Evolutionary conservation across 2,329 filamentous ascomycete species (phyloP), one percentile per base, ranked within the genome.

Genomic region (Ascochyta fabae): DNA sequence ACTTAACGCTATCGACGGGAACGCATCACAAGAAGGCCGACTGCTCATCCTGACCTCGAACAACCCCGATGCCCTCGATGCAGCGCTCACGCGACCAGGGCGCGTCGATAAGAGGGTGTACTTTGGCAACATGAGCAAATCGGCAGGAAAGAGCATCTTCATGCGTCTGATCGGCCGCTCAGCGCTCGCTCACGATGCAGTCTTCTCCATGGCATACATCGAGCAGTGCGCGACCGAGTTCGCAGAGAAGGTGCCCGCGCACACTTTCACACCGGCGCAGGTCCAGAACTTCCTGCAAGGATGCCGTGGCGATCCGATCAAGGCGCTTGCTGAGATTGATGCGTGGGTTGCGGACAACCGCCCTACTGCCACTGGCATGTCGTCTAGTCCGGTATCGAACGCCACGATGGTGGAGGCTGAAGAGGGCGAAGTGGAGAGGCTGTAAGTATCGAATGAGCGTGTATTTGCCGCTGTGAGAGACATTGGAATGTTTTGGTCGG

Each of bases 71-170:
- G 80, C 84, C 9, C 83, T 94, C 0, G 90, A 93, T 68, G 82
- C 86, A 34, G 90, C 89, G 0, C 82, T 95, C 4, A 86, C 91
- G 39, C 83, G 90, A 0, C 88, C 90, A 0, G 89, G 90, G 1
- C 81, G 89, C 2, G 85, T 92, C 6, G 88, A 91, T 65, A 85
- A 66, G 71, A 97, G 96, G 84, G 96, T 98, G 67, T 94, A 98
- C 34, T 70, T 74, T 36, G 64, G 71, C 13, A 64, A 67, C 27
- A 66, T 71, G 59, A 64, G 22, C 27, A 54, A 58, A 10, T 45
- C 51, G 8, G 60, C 67, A 2, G 62, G 63, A 3, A 59, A 56
- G 13, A 64, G 56, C 31, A 73, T 71, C 31, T 72, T 72, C 53
- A 66, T 66, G 53, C 71, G 71, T 13, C 51, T 74, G 15, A 65